Evolutionary conservation across 495 filamentous ascomycete genomes (phyloP).

Genomic region (Penicillium lagena): DNA sequence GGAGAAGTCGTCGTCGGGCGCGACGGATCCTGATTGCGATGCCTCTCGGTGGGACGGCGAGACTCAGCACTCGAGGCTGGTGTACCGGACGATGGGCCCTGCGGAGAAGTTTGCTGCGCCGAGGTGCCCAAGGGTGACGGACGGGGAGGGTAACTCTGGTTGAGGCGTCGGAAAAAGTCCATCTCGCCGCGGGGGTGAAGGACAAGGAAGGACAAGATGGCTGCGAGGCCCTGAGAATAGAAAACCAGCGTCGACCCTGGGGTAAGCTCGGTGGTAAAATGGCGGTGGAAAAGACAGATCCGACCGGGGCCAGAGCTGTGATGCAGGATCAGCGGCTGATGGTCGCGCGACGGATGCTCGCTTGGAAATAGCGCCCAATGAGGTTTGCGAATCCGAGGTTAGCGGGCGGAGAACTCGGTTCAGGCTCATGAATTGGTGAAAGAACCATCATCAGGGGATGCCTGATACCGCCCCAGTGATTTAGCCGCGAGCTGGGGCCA

Average conservation of each 20-base stretch:
- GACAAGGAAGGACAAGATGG: no score
- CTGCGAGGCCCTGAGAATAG: conserved; percentile 1
- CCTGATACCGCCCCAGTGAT: conserved; percentile 19
- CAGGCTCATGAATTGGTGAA: background rate
- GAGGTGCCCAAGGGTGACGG: conserved; percentile 18
- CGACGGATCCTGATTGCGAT: no score
- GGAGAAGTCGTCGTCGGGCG: no score
- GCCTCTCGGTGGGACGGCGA: no score
- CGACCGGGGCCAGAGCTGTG: conserved; percentile 5
- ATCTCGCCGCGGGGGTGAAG: background rate
- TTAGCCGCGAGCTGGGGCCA: conserved; percentile 7
- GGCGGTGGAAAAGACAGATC: conserved; percentile 10
- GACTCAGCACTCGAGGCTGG: no score
- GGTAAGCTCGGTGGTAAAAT: background rate
- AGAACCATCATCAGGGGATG: conserved; percentile 16
- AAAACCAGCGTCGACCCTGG: background rate
- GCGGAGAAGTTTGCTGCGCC: background rate
- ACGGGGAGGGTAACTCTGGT: conserved; percentile 18
- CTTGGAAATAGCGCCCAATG: conserved; percentile 8
- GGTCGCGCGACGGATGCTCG: conserved; percentile 16
- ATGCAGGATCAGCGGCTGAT: conserved; percentile 21
- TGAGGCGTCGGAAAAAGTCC: conserved; percentile 12
- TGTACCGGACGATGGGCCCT: no score
- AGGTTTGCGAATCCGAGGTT: no score
- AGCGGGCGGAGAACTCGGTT: no score